A percentile compares a stretch with the other conserved stretches of the same genome.
These are phyloP conservation scores for Acanthamoeba culbertsoni DNA, from an alignment of 208 protist species.

Conservation along the genomic window DNA sequence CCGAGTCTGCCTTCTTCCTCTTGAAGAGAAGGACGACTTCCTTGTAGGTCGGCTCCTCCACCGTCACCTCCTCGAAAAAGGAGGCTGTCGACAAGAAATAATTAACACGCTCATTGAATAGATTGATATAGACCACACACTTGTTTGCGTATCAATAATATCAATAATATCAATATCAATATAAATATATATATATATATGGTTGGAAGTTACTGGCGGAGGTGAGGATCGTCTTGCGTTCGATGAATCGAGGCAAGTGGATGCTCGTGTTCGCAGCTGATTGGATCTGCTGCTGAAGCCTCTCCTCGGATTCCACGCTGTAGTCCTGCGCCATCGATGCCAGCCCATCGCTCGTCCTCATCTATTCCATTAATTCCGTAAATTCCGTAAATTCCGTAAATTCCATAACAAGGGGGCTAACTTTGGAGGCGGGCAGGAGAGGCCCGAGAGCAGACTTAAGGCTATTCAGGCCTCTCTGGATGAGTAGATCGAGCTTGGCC, in stretches of 20 bases:
- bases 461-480: neutral
- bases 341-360: neutral
- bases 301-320: neutral
- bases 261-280: neutral
- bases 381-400: too few relatives aligned
- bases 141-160: too few relatives aligned
- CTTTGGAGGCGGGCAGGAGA: neutral
- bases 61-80: conserved; percentile 28
- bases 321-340: neutral
- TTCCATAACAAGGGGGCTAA: neutral
- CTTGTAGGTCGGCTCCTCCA: conserved; percentile 54
- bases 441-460: neutral
- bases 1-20: neutral
- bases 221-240: conserved; percentile 15
- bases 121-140: too few relatives aligned
- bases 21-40: conserved; percentile 45
- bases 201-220: neutral
- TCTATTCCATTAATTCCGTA: too few relatives aligned
- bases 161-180: too few relatives aligned
- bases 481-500: conserved; percentile 29
- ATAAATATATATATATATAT: too few relatives aligned
- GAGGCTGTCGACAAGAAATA: too few relatives aligned
- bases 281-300: neutral
- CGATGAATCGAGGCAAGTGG: conserved; percentile 12
- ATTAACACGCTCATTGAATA: too few relatives aligned